phyloP scores from a whole-genome alignment of 768 basidiomycete species.

The Podaxis mareebaensis region DNA sequence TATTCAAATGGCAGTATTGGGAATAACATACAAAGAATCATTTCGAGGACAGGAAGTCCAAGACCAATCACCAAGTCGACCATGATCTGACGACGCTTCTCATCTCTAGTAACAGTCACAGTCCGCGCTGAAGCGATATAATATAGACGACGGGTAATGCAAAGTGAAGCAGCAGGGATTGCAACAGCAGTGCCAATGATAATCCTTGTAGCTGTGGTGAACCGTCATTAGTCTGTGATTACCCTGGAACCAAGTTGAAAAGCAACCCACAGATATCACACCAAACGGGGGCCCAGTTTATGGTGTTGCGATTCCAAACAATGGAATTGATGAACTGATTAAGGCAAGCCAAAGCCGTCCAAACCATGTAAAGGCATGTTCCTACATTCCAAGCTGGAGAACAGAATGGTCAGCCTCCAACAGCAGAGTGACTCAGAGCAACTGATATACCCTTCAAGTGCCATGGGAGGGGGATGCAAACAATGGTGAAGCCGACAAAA shows the following conservation, averaged over 20 bases:
- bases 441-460: conserved; percentile 56
- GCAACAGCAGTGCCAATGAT: conserved; percentile 45
- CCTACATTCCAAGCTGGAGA: conserved; percentile 54
- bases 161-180: conserved; percentile 53
- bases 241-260: not conserved
- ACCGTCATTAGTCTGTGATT: not conserved
- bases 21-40: conserved; percentile 41
- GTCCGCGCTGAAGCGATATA: conserved; percentile 52
- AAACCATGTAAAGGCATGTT: conserved; percentile 71
- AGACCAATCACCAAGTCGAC: conserved; percentile 53
- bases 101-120: conserved; percentile 48
- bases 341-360: conserved; percentile 61
- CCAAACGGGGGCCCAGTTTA: conserved; percentile 59
- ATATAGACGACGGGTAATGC: conserved; percentile 65
- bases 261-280: conserved; percentile 60
- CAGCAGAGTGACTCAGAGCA: not conserved
- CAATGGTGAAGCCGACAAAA: conserved; percentile 57
- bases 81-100: conserved; percentile 52
- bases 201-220: conserved; percentile 41
- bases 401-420: conserved; percentile 20
- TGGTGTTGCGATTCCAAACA: conserved; percentile 63
- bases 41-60: conserved; percentile 49
- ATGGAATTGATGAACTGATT: conserved; percentile 65
- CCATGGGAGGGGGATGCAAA: conserved; percentile 63
- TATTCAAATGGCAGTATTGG: not conserved